Conservation (phyloP, 768 basidiomycete species). For the Paxillus ammoniavirescens region DNA sequence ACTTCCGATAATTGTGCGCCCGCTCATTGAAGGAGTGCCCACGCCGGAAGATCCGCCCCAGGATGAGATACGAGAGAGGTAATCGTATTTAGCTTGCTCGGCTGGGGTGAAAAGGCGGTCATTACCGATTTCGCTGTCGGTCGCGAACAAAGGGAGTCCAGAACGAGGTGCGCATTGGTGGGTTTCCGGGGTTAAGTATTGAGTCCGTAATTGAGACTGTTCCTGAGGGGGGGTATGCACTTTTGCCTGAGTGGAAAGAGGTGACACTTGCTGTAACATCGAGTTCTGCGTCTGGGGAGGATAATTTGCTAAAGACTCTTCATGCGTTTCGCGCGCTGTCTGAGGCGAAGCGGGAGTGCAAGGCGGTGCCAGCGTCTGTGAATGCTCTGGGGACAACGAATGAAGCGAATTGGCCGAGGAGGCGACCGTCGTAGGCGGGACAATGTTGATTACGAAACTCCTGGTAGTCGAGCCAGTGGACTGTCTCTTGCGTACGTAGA, state of each 20-base stretch:
- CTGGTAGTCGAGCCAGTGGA: not conserved
- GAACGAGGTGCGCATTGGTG: not conserved
- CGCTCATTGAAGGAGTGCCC: not conserved
- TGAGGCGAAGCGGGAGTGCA: no score
- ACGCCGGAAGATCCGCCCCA: not conserved
- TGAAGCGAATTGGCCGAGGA: not conserved
- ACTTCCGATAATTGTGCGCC: not conserved
- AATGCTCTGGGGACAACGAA: not conserved
- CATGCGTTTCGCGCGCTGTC: no score
- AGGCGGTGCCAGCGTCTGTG: not conserved
- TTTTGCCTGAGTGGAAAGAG: not conserved
- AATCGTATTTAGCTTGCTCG: not conserved
- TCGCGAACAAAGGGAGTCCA: not conserved
- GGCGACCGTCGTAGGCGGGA: not conserved
- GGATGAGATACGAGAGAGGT: not conserved
- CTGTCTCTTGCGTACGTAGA: not conserved
- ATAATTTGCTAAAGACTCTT: no score
- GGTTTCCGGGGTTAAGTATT: not conserved
- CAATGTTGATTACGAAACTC: not conserved
- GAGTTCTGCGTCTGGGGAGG: not conserved
- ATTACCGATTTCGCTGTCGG: not conserved
- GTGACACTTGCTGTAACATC: not conserved
- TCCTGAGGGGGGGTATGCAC: not conserved
- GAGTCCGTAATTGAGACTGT: not conserved
- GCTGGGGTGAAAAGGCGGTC: not conserved